Evolutionary conservation across 495 filamentous ascomycete species (phyloP).

Genomic region (Annulohypoxylon moriforme): DNA sequence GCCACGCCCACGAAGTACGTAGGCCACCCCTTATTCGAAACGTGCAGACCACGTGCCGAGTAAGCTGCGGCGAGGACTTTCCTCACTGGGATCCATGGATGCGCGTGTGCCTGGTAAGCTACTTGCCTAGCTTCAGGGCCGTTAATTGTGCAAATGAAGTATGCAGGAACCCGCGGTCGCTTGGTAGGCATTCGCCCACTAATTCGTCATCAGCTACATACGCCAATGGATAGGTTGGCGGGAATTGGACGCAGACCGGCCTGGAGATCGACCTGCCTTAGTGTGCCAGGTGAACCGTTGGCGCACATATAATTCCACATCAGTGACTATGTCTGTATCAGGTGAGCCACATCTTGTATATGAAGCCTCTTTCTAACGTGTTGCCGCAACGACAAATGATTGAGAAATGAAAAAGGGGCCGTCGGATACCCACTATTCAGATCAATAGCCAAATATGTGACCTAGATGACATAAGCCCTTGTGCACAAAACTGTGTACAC

Average conservation of each 20-base stretch:
- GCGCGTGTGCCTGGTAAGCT: neutral
- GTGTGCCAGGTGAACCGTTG: neutral
- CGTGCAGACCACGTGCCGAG: slow-evolving; percentile 13
- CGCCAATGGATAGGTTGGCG: neutral
- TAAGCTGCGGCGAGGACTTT: neutral
- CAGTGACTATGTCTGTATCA: neutral
- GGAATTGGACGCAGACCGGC: neutral
- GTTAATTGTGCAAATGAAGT: neutral
- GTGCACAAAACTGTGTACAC: neutral
- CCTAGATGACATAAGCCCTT: slow-evolving; percentile 4
- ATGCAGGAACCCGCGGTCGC: slow-evolving; percentile 5
- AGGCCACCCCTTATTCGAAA: slow-evolving; percentile 3
- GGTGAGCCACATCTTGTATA: neutral
- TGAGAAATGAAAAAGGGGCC: slow-evolving; percentile 5
- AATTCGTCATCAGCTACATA: neutral
- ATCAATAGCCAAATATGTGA: slow-evolving; percentile 3
- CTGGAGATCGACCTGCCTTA: neutral
- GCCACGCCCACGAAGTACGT: neutral
- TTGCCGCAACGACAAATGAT: neutral
- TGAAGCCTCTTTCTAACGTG: neutral
- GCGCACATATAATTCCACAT: neutral
- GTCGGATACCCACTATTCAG: neutral
- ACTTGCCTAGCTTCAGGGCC: neutral
- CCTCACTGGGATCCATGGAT: neutral
- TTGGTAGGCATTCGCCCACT: neutral